phyloP scores from a whole-genome alignment of 2,329 filamentous ascomycete genomes.

The Dactylellina cionopaga region DNA sequence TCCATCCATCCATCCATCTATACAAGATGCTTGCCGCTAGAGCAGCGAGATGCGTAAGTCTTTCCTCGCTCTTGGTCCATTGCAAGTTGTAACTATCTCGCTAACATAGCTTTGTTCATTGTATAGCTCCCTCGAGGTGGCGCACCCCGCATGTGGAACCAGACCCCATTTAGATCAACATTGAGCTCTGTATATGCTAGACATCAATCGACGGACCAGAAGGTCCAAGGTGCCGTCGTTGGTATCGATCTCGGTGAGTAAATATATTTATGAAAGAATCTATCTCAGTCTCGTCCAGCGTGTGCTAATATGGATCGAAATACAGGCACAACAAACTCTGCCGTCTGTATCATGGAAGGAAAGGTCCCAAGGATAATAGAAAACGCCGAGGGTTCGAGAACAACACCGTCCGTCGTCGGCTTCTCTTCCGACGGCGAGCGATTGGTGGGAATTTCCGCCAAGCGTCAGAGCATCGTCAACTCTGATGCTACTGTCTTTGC shows the following conservation, averaged over 20 bases:
- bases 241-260: constrained; percentile 92
- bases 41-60: constrained; percentile 51
- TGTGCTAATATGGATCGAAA: constrained; percentile 12
- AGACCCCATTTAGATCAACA: constrained; percentile 45
- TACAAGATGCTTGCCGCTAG: constrained; percentile 52
- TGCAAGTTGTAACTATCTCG: not conserved
- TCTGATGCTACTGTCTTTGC: constrained; percentile 98
- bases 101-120: constrained; percentile 13
- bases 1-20: constrained; percentile 4
- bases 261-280: not conserved
- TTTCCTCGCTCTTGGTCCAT: not conserved
- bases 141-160: constrained; percentile 41
- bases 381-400: constrained; percentile 92
- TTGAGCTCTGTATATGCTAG: constrained; percentile 74
- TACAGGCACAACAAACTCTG: constrained; percentile 90
- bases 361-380: constrained; percentile 95
- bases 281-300: not conserved
- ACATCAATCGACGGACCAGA: constrained; percentile 81
- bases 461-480: constrained; percentile 98
- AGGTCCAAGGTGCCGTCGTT: constrained; percentile 95
- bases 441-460: constrained; percentile 94
- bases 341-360: constrained; percentile 97
- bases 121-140: constrained; percentile 50
- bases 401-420: constrained; percentile 92
- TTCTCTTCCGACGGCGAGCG: constrained; percentile 96